Evolutionary conservation across 495 filamentous ascomycete species (phyloP).

Genomic region (Penicillium crystallinum): DNA sequence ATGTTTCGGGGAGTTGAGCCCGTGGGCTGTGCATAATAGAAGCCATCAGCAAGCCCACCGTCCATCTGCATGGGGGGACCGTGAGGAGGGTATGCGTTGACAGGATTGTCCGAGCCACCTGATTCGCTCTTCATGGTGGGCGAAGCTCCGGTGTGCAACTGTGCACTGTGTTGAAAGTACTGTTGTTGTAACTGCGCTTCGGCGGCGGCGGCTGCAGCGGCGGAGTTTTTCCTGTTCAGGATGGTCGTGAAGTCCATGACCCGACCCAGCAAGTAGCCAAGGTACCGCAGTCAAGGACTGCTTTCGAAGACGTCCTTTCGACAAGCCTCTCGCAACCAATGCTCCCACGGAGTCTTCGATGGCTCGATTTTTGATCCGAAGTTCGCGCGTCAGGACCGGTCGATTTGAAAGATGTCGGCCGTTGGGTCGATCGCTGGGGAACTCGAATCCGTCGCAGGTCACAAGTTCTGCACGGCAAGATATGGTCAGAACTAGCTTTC

Average conservation of each 20-base stretch:
- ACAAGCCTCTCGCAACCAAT: conserved; percentile 8
- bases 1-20: conserved; percentile 54
- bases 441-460: not conserved
- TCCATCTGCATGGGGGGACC: conserved; percentile 44
- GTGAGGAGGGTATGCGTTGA: conserved; percentile 52
- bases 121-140: conserved; percentile 62
- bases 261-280: conserved; percentile 35
- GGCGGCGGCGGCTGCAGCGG: conserved; percentile 41
- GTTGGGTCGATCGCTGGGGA: not conserved
- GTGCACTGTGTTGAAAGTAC: conserved; percentile 46
- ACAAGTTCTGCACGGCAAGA: not conserved
- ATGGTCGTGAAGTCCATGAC: conserved; percentile 70
- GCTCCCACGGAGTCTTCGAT: not conserved
- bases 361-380: not conserved
- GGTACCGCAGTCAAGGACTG: conserved; percentile 34
- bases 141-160: conserved; percentile 36
- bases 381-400: not conserved
- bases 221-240: conserved; percentile 59
- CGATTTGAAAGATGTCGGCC: not conserved
- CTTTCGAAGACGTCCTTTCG: conserved; percentile 18
- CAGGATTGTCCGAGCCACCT: conserved; percentile 60
- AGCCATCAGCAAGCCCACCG: conserved; percentile 20
- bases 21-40: conserved; percentile 24
- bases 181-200: conserved; percentile 50
- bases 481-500: not conserved